A percentile compares a stretch with the other conserved stretches of the same genome.
These are phyloP conservation scores for Trypanosoma mega DNA, from an alignment of 208 protist genomes.

Conservation along the genomic window DNA sequence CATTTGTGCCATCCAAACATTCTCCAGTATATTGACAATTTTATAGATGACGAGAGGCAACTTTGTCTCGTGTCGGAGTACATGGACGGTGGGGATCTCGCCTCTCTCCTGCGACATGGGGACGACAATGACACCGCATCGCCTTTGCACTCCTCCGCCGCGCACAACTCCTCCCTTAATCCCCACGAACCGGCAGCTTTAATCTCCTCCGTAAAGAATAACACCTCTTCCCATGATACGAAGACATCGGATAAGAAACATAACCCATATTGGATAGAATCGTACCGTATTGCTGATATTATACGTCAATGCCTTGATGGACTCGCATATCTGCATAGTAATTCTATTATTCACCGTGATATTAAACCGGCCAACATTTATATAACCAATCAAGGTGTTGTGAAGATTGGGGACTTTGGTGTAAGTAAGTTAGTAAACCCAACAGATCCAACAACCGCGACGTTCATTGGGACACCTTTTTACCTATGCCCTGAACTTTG, in stretches of 20 bases:
- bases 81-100: constrained; percentile 78
- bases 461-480: constrained; percentile 91
- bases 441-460: constrained; percentile 51
- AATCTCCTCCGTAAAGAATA: too few species aligned
- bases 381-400: constrained; percentile 46
- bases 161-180: too few species aligned
- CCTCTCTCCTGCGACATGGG: constrained; percentile 21
- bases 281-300: constrained; percentile 70
- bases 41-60: constrained; percentile 61
- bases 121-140: constrained; percentile 11
- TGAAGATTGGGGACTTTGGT: constrained; percentile 91
- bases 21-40: constrained; percentile 82
- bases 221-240: too few species aligned
- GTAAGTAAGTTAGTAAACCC: constrained; percentile 75
- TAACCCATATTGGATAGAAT: constrained; percentile 66
- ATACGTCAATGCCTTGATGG: constrained; percentile 78
- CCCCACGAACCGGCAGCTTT: too few species aligned
- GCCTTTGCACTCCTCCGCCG: constrained; percentile 2
- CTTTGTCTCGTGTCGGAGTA: constrained; percentile 89
- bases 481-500: constrained; percentile 89
- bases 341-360: constrained; percentile 88
- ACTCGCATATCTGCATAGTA: constrained; percentile 81
- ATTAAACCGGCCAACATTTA: constrained; percentile 93
- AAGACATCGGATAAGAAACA: too few species aligned
- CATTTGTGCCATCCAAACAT: constrained; percentile 81